phyloP scores from a whole-genome alignment of 805 yeast genomes.

The Yamadazyma olivae region DNA sequence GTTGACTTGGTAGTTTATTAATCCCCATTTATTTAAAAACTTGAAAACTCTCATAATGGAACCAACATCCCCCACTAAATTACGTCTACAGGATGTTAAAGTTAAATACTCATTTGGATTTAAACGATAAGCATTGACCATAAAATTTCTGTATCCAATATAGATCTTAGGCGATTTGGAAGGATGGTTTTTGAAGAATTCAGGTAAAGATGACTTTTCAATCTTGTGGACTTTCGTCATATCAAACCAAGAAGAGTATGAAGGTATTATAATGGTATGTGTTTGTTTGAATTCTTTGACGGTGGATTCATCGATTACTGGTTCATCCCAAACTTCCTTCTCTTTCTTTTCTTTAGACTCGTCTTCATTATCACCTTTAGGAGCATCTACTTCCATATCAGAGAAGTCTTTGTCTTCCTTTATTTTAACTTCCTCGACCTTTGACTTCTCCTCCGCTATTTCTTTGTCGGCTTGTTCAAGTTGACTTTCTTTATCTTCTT shows the following conservation, averaged over 20 bases:
- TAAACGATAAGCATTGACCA: slow-evolving; percentile 82
- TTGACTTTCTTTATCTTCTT: too few relatives aligned
- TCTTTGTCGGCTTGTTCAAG: too few relatives aligned
- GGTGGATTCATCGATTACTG: slow-evolving; percentile 16
- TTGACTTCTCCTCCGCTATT: too few relatives aligned
- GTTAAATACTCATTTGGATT: slow-evolving; percentile 89
- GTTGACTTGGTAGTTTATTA: slow-evolving; percentile 88
- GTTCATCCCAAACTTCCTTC: slow-evolving; percentile 6
- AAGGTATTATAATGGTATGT: slow-evolving; percentile 81
- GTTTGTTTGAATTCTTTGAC: slow-evolving; percentile 49
- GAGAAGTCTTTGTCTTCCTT: not conserved
- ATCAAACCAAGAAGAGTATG: slow-evolving; percentile 84
- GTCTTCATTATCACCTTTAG: too few relatives aligned
- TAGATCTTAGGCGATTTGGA: slow-evolving; percentile 82
- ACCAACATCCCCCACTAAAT: slow-evolving; percentile 88
- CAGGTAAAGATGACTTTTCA: slow-evolving; percentile 83
- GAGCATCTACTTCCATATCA: not conserved
- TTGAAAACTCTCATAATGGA: slow-evolving; percentile 80
- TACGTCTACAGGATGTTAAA: slow-evolving; percentile 86
- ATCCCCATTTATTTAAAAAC: slow-evolving; percentile 87
- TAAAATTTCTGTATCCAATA: slow-evolving; percentile 79
- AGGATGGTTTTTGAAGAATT: slow-evolving; percentile 73
- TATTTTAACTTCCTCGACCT: not conserved
- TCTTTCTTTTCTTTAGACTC: slow-evolving; percentile 11
- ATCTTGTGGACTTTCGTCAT: slow-evolving; percentile 69